Percentiles rank a stretch among this genome's conserved stretches.
Evolutionary conservation across 2,329 filamentous ascomycete species (phyloP).

Genomic region (Colletotrichum liriopes): DNA sequence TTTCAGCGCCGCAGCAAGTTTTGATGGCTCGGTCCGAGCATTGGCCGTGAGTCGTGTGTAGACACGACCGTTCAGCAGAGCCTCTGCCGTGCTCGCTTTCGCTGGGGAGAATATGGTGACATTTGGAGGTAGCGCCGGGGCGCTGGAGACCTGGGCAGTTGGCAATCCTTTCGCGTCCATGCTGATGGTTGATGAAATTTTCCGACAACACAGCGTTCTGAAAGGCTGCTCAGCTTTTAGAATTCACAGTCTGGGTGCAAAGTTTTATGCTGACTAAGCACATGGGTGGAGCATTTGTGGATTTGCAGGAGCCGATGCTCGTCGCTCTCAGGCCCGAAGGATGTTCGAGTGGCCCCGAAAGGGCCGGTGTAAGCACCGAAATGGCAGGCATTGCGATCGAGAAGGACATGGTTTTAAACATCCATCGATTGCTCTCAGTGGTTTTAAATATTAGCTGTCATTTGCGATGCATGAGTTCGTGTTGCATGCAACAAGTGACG

Average conservation of each 20-base stretch:
- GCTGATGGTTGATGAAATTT: background rate
- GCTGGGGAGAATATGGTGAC: constrained; percentile 45
- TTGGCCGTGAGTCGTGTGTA: constrained; percentile 45
- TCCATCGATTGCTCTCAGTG: fast-evolving
- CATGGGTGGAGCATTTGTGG: background rate
- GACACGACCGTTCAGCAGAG: constrained; percentile 41
- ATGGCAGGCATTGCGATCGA: background rate
- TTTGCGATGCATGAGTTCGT: no score
- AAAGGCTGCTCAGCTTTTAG: background rate
- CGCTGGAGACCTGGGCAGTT: background rate
- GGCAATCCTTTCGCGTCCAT: constrained; percentile 1
- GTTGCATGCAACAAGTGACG: background rate
- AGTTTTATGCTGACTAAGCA: constrained; percentile 17
- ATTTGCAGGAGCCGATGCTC: background rate
- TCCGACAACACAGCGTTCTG: background rate
- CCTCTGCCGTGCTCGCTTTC: constrained; percentile 22
- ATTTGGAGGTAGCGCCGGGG: constrained; percentile 43
- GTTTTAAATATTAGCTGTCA: no score
- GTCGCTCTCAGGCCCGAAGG: background rate
- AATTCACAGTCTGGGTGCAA: background rate
- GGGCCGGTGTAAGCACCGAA: background rate
- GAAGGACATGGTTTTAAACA: no score
- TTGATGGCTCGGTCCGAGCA: constrained; percentile 37
- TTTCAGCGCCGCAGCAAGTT: constrained; percentile 35
- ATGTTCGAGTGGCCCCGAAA: background rate